Evolutionary conservation across 306 rosid genomes (phyloP).

Genomic region (Pachyrhizus erosus): DNA sequence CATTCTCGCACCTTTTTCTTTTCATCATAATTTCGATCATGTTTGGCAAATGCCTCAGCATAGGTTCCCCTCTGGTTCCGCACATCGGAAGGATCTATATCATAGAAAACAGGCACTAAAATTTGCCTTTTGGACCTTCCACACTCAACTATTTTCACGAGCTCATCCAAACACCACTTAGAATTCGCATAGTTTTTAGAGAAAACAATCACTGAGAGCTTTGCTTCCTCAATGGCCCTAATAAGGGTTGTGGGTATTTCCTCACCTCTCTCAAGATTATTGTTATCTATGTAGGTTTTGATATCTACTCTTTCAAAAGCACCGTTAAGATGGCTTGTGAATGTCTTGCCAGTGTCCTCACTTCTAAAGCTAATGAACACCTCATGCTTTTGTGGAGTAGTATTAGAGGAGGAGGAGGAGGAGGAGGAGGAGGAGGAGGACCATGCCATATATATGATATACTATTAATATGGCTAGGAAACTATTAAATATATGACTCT

Average conservation of each 20-base stretch:
- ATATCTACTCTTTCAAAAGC: slow-evolving; percentile 44
- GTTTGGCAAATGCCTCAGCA: slow-evolving; percentile 46
- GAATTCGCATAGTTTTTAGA: slow-evolving; percentile 43
- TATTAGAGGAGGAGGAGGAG: slow-evolving; percentile 8
- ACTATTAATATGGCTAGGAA: background rate
- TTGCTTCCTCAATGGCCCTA: slow-evolving; percentile 44
- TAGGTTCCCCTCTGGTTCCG: slow-evolving; percentile 44
- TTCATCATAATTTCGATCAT: background rate
- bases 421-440: slow-evolving; percentile 28
- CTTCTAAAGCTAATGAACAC: slow-evolving; percentile 48
- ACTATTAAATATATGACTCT: background rate
- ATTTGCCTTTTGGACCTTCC: slow-evolving; percentile 8
- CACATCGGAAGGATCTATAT: slow-evolving; percentile 45
- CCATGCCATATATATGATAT: background rate
- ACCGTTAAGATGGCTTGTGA: slow-evolving; percentile 52
- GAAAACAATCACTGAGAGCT: slow-evolving; percentile 46
- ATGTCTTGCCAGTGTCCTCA: slow-evolving; percentile 42
- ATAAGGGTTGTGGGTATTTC: slow-evolving; percentile 40
- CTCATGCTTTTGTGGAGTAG: slow-evolving; percentile 36
- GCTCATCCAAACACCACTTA: slow-evolving; percentile 48
- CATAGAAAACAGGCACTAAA: slow-evolving; percentile 49
- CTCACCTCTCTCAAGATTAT: slow-evolving; percentile 49
- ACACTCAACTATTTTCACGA: slow-evolving; percentile 45
- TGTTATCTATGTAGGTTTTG: slow-evolving; percentile 40
- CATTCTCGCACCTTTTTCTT: slow-evolving; percentile 23